phyloP scores from a whole-genome alignment of 2,329 filamentous ascomycete species.

The Penicillium polonicum region DNA sequence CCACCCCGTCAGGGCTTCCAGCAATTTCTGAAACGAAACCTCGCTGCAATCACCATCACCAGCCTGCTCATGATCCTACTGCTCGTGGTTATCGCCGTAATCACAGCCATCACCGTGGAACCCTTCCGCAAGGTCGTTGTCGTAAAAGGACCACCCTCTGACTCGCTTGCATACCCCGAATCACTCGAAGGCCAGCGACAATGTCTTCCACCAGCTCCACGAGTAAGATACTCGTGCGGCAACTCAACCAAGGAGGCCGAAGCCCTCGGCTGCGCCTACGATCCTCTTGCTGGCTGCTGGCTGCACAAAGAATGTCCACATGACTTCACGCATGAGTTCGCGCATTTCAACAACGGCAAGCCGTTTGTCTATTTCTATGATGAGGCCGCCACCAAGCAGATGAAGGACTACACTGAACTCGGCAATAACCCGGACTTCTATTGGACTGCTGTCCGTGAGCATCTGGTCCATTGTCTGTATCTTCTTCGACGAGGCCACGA shows the following conservation, averaged over 20 bases:
- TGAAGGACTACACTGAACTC: slow-evolving; percentile 16
- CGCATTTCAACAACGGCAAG: slow-evolving; percentile 15
- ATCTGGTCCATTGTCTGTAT: slow-evolving; percentile 17
- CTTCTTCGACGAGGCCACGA: slow-evolving; percentile 17
- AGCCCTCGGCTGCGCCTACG: slow-evolving; percentile 14
- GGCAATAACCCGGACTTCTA: slow-evolving; percentile 9
- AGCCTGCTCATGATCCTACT: slow-evolving; percentile 7
- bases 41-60: slow-evolving; percentile 13
- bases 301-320: slow-evolving; percentile 16
- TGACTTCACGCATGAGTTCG: slow-evolving; percentile 14
- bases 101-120: slow-evolving; percentile 9
- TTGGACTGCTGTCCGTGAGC: slow-evolving; percentile 12
- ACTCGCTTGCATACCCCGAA: neutral
- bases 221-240: slow-evolving; percentile 12
- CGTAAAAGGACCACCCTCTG: neutral
- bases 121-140: slow-evolving; percentile 9
- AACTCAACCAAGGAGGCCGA: slow-evolving; percentile 16
- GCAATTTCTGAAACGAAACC: slow-evolving; percentile 8
- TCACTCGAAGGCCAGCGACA: slow-evolving; percentile 9
- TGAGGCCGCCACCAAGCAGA: slow-evolving; percentile 10
- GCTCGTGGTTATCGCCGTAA: slow-evolving; percentile 7
- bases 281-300: slow-evolving; percentile 18
- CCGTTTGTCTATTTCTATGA: slow-evolving; percentile 20
- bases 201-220: slow-evolving; percentile 9
- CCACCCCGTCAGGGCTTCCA: neutral